Percentiles rank a stretch among this genome's conserved stretches.
Evolutionary conservation across 495 filamentous ascomycete genomes (phyloP).

Genomic region (Evernia prunastri): DNA sequence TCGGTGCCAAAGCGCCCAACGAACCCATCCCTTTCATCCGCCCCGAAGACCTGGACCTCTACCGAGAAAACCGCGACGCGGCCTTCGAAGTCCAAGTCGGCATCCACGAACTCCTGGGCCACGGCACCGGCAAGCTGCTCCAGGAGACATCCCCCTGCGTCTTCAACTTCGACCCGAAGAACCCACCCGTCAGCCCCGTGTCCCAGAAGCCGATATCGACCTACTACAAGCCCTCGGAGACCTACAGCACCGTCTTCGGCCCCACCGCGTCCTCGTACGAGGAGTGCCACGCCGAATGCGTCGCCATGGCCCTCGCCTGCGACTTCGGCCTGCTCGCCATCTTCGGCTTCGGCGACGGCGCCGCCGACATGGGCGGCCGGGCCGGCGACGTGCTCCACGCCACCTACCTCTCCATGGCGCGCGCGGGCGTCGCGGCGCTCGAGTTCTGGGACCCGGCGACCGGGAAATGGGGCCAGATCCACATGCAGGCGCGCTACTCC

Average conservation of each 20-base stretch:
- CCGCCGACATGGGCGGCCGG: conserved; percentile 58
- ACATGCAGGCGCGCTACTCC: conserved; percentile 89
- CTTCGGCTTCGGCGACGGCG: conserved; percentile 82
- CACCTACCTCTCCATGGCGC: conserved; percentile 85
- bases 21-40: conserved; percentile 86
- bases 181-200: conserved; percentile 75
- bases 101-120: conserved; percentile 90
- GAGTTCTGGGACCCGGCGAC: conserved; percentile 86
- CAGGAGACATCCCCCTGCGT: conserved; percentile 75
- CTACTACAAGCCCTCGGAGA: conserved; percentile 91
- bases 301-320: conserved; percentile 87
- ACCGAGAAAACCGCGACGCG: conserved; percentile 67
- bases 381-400: conserved; percentile 82
- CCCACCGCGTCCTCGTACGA: conserved; percentile 81
- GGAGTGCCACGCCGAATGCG: conserved; percentile 76
- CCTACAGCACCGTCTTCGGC: conserved; percentile 89
- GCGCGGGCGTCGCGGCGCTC: conserved; percentile 74
- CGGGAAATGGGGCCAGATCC: conserved; percentile 88
- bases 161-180: conserved; percentile 78
- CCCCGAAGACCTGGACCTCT: conserved; percentile 66
- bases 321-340: conserved; percentile 84
- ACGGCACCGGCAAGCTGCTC: conserved; percentile 91
- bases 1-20: conserved; percentile 81
- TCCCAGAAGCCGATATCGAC: conserved; percentile 69
- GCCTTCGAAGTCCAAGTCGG: conserved; percentile 95